A percentile compares a stretch with the other conserved stretches of the same genome.
Conservation (phyloP, 2,329 filamentous ascomycete genomes). For the Chaetomiaceae sp. region DNA sequence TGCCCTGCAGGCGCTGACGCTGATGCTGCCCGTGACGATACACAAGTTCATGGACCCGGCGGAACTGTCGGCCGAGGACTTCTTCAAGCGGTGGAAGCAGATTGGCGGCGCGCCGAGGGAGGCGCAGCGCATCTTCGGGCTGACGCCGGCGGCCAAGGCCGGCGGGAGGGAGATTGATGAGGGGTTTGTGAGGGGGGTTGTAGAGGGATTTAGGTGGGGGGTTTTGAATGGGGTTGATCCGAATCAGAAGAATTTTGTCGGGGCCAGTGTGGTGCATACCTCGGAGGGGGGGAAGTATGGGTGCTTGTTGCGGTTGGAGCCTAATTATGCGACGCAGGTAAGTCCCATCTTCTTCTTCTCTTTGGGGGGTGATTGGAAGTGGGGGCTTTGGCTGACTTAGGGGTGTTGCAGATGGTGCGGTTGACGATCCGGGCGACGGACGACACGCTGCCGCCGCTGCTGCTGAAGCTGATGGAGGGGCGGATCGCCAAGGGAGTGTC, state of each 20-base stretch:
- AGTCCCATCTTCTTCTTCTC: conserved; percentile 31
- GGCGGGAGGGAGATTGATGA: conserved; percentile 63
- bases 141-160: conserved; percentile 44
- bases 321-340: conserved; percentile 89
- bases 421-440: conserved; percentile 92
- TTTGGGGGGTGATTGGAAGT: too few relatives aligned
- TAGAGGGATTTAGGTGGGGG: conserved; percentile 87
- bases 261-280: conserved; percentile 80
- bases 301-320: conserved; percentile 87
- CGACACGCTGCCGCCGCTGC: conserved; percentile 73
- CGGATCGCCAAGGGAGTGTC: conserved; percentile 58
- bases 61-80: conserved; percentile 81
- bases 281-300: conserved; percentile 85
- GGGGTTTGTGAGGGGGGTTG: conserved; percentile 64
- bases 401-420: conserved; percentile 72
- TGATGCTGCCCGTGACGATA: conserved; percentile 81
- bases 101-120: conserved; percentile 87
- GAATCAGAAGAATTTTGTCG: conserved; percentile 90
- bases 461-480: conserved; percentile 86
- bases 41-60: conserved; percentile 98
- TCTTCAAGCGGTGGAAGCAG: conserved; percentile 99
- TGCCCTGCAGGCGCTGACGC: conserved; percentile 83
- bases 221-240: conserved; percentile 82
- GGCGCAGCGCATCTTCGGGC: conserved; percentile 78
- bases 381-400: conserved; percentile 21